phyloP scores from a whole-genome alignment of 2,329 filamentous ascomycete genomes.

The Fusarium chuoi region DNA sequence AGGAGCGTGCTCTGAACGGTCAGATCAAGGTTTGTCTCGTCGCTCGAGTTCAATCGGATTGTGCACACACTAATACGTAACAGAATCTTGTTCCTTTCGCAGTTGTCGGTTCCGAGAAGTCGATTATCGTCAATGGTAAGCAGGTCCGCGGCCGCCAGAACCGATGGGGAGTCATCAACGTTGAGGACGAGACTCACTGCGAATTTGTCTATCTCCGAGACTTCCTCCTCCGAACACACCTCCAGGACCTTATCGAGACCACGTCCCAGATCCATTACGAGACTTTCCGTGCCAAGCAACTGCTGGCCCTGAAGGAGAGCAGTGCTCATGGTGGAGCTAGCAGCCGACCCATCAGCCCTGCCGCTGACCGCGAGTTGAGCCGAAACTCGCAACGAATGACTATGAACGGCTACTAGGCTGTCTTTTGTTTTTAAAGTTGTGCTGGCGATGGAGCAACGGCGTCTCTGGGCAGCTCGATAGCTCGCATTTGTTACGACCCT shows the following conservation, averaged over 20 bases:
- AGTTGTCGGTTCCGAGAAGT: conserved; percentile 97
- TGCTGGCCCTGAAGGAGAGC: conserved; percentile 97
- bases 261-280: conserved; percentile 99
- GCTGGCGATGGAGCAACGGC: conserved; percentile 48
- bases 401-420: conserved; percentile 94
- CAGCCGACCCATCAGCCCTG: conserved; percentile 89
- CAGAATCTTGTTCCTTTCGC: conserved; percentile 96
- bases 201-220: conserved; percentile 99
- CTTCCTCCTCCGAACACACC: conserved; percentile 97
- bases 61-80: conserved; percentile 48
- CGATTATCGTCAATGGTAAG: conserved; percentile 96
- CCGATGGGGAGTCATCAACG: conserved; percentile 99
- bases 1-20: conserved; percentile 91
- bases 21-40: conserved; percentile 85
- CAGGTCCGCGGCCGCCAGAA: conserved; percentile 98
- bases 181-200: conserved; percentile 99
- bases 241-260: conserved; percentile 98
- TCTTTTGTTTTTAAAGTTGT: conserved; percentile 45
- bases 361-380: conserved; percentile 95
- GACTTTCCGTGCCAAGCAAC: conserved; percentile 99
- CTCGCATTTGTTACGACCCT: conserved; percentile 46
- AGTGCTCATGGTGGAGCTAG: conserved; percentile 85
- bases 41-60: neutral
- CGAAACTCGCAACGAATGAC: conserved; percentile 96
- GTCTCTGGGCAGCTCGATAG: conserved; percentile 47